These are phyloP conservation scores for Trametes gibbosa DNA, from an alignment of 768 basidiomycete species.

Conservation along the genomic window DNA sequence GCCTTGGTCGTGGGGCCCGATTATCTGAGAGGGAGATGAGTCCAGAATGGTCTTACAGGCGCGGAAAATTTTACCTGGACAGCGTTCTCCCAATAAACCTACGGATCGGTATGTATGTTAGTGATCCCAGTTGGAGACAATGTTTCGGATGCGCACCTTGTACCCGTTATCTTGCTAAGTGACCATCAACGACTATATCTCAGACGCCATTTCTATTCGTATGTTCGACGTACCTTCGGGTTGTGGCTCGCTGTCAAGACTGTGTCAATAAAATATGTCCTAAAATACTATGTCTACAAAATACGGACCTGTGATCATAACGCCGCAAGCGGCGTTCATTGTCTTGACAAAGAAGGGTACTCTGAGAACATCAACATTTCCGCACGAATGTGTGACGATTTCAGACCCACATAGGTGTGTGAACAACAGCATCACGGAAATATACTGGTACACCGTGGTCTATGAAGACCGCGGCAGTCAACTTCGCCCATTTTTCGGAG, in stretches of 20 bases:
- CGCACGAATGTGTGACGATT: background rate
- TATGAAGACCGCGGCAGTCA: slow-evolving; percentile 73
- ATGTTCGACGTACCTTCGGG: slow-evolving; percentile 58
- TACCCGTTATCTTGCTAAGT: slow-evolving; percentile 81
- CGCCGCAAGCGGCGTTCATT: slow-evolving; percentile 71
- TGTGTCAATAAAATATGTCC: background rate
- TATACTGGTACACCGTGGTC: slow-evolving; percentile 65
- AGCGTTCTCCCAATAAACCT: slow-evolving; percentile 91
- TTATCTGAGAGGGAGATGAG: slow-evolving; percentile 52
- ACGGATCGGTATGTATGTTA: background rate
- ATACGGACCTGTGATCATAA: slow-evolving; percentile 82
- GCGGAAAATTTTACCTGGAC: slow-evolving; percentile 55
- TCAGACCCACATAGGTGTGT: slow-evolving; percentile 66
- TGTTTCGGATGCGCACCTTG: slow-evolving; percentile 48
- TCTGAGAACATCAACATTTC: slow-evolving; percentile 35
- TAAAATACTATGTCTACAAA: background rate
- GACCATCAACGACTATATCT: background rate
- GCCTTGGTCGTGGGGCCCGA: slow-evolving; percentile 76
- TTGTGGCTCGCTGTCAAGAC: slow-evolving; percentile 70
- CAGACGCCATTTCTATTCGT: background rate
- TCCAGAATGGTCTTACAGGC: background rate
- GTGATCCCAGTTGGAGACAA: background rate
- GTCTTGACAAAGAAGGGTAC: slow-evolving; percentile 76
- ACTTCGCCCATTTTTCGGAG: slow-evolving; percentile 71
- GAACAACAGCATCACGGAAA: slow-evolving; percentile 65